Conservation (phyloP, 345 rosid genomes). For the Eucalyptus viminalis region DNA sequence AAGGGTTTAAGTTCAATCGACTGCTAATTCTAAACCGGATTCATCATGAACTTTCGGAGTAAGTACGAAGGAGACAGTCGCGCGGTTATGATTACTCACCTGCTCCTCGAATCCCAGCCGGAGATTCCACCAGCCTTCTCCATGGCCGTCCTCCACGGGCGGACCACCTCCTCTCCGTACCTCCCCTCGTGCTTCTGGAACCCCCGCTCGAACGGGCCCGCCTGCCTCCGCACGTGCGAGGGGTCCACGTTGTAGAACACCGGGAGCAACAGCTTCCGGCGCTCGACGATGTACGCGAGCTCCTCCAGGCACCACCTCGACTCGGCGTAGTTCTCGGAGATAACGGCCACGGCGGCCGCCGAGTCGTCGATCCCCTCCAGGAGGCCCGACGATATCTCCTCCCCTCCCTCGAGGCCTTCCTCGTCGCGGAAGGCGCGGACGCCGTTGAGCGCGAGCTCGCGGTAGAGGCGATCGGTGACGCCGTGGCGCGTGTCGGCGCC, state of each 20-base stretch:
- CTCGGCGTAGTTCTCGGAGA: conserved; percentile 1
- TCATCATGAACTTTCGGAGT: not conserved
- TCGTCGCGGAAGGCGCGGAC: conserved; percentile 3
- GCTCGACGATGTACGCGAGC: not conserved
- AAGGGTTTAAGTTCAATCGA: not conserved
- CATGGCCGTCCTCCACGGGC: conserved; percentile 3
- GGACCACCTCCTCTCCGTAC: not conserved
- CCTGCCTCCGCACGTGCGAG: not conserved
- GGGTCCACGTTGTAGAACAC: conserved; percentile 8
- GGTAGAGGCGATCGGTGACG: not conserved
- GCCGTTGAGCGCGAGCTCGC: not conserved
- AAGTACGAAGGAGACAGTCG: not conserved
- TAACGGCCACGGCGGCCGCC: not conserved
- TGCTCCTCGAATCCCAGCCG: not conserved
- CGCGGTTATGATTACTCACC: not conserved
- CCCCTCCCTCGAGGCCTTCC: not conserved
- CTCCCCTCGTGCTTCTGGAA: not conserved
- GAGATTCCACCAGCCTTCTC: not conserved
- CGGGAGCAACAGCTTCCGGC: conserved; percentile 6
- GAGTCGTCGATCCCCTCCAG: conserved; percentile 7
- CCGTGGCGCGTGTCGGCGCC: conserved; percentile 12
- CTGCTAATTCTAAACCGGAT: not conserved
- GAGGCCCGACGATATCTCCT: not conserved
- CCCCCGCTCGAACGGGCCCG: not conserved
- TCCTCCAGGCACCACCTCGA: conserved; percentile 17